Base-by-base conservation (phyloP, 108 stramenopile species). In the Nitzschia sp. region DNA sequence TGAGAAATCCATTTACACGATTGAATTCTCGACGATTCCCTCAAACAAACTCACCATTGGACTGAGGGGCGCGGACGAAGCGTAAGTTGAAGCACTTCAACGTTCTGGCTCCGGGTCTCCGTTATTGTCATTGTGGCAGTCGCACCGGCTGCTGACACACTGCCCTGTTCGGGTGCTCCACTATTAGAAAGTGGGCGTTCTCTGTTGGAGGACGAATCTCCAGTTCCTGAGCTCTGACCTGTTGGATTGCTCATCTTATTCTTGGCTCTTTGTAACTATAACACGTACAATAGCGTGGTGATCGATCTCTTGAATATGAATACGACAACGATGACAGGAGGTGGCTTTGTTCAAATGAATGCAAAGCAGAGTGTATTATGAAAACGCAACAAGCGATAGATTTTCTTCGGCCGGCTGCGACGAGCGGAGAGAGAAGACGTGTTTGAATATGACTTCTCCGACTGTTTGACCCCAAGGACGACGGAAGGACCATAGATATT, bases 51-150 rank as follows among this genome's bases (percentile, higher is more conserved):
- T 21, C 72, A 76, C 81, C 81, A 82, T 49, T 46, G 23, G 15
- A 82, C 82, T 30, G 33, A 53, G 3, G 77, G 73, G 4, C 66
- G 31, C 1, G 71, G 31, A 46, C 31, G 70, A 19, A 83, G 53
- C 8, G 78, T 80, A 13, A 79, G 31, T 30, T 26, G 34, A 0
- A 80, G 48, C 23, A 76, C 72, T 76, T 73, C 59, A 51, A 42
- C n/a, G 32, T 24, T 32, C 29, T 49, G 49, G 19, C 35, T 33
- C 8, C 46, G 42, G 15, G 61, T 49, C 17, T 64, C 62, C 23
- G 69, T 75, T 29, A 68, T 65, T 31, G 74, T 73, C 61, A 72
- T 54, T 23, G 75, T 75, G 32, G 67, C 70, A 24, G 71, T 38
- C 6, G 61, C 61, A 24, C 36, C 24, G 2, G 34, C 35, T 38